Conservation (phyloP, 805 yeast genomes). For the Pichia thaimueangensis region DNA sequence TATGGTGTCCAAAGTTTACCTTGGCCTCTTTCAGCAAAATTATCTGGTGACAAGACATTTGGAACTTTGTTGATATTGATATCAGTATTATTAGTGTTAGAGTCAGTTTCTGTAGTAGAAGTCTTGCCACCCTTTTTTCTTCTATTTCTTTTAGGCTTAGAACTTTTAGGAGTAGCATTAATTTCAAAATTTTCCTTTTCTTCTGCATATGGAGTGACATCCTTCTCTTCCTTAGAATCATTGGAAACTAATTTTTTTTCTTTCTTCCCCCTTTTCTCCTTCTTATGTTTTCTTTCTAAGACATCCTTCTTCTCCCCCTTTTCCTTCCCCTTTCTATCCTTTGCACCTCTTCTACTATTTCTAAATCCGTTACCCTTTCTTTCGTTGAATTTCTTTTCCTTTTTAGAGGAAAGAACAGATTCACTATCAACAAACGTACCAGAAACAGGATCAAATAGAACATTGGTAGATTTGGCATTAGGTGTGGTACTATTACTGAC, state of each 20-base stretch:
- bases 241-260: too few species aligned
- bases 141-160: not conserved
- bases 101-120: not conserved
- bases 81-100: not conserved
- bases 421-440: conserved; percentile 2
- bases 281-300: conserved; percentile 9
- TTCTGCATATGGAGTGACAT: too few species aligned
- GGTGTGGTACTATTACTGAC: too few species aligned
- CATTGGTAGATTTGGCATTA: too few species aligned
- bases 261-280: too few species aligned
- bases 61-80: conserved; percentile 31
- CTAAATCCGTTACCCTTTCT: too few species aligned
- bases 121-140: not conserved
- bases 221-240: too few species aligned
- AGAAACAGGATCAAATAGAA: conserved; percentile 8
- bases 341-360: not conserved
- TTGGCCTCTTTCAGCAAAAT: conserved; percentile 54
- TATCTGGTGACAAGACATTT: conserved; percentile 21
- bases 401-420: too few species aligned
- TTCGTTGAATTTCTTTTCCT: too few species aligned
- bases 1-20: conserved; percentile 58
- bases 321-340: not conserved
- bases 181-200: not conserved
- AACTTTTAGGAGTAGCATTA: not conserved
- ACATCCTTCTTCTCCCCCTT: conserved; percentile 26